Evolutionary conservation across 2,329 filamentous ascomycete species (phyloP), one percentile per base, ranked within the genome.

Genomic region (Monosporascus sp.): DNA sequence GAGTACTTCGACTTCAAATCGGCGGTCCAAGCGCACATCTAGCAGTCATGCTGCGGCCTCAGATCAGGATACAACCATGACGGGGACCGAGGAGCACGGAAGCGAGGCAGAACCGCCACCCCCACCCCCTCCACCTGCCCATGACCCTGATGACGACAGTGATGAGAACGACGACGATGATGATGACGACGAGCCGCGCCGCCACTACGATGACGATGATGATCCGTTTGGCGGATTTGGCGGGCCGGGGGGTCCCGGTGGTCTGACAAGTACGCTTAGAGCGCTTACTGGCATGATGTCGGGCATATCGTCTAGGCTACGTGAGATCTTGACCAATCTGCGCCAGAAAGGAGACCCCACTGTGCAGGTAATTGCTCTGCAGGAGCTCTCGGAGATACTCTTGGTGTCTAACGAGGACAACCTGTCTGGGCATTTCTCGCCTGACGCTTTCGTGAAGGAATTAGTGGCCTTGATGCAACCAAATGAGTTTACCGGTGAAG

Each of bases 391-490:
- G 0, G 92, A 99, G 70, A 86, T 97, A 51, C 77, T 99, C 5
- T 78, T 99, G 31, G 89, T 99, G 38, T 96, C 93, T 11, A 97
- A 94, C 60, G 94, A 99, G 72, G 94, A 99, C 67, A 97, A 95
- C 60, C 80, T 99, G 11, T 90, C 93, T 2, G 94, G 94, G 5
- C 90, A 97, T 65, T 97, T 99, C 69, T 90, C 90, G 1, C 90
- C 94, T 2, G 94, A 99, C 71, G 82, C 89, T 8, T 97, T 94
- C 66, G 90, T 99, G 52, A 97, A 96, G 72, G 94, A 99, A 72
- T 78, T 99, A 50, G 91, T 99, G 47, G 73, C 80, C 14, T 74
- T 99, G 61, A 97, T 99, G 94, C 88, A 95, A 62, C 88, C 90
- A 3, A 90, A 89, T 65, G 90, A 95, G 53, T 84, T 89, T 58